A percentile compares a stretch with the other conserved stretches of the same genome.
These are phyloP conservation scores for Phlebiopsis gigantea DNA, from an alignment of 768 basidiomycete genomes.

Conservation along the genomic window DNA sequence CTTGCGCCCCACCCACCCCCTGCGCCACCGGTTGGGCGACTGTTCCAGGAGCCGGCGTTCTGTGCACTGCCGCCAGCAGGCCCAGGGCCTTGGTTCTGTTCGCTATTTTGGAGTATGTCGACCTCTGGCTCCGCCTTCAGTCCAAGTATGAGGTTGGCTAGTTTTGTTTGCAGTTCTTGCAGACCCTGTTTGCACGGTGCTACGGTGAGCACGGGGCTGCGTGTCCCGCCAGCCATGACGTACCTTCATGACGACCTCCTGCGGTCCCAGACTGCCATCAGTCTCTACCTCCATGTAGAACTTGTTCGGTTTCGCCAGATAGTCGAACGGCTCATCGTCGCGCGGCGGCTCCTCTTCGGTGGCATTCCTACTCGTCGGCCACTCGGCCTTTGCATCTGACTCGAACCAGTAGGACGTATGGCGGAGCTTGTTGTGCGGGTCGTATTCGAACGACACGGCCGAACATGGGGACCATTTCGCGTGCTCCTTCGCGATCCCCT, in stretches of 20 bases:
- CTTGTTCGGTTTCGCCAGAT: conserved; percentile 76
- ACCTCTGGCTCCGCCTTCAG: conserved; percentile 48
- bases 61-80: not conserved
- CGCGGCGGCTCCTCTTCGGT: conserved; percentile 75
- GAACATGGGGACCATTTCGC: conserved; percentile 99
- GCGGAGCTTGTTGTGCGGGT: conserved; percentile 94
- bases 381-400: conserved; percentile 72
- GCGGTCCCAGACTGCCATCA: conserved; percentile 82
- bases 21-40: not conserved
- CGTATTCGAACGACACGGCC: conserved; percentile 94
- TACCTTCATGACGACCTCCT: conserved; percentile 87
- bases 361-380: conserved; percentile 88
- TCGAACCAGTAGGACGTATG: conserved; percentile 98
- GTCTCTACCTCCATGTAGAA: conserved; percentile 97
- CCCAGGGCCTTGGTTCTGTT: not conserved
- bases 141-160: conserved; percentile 74
- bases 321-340: conserved; percentile 85
- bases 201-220: not conserved
- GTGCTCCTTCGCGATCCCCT: conserved; percentile 98
- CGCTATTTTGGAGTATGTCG: not conserved
- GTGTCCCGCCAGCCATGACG: conserved; percentile 10
- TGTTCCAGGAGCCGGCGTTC: not conserved
- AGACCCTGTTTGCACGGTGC: conserved; percentile 52
- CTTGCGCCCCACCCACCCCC: conserved; percentile 7
- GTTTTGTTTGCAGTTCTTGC: conserved; percentile 71